Evolutionary conservation across 257 asterid genomes (phyloP).

Genomic region (Rhazya stricta): DNA sequence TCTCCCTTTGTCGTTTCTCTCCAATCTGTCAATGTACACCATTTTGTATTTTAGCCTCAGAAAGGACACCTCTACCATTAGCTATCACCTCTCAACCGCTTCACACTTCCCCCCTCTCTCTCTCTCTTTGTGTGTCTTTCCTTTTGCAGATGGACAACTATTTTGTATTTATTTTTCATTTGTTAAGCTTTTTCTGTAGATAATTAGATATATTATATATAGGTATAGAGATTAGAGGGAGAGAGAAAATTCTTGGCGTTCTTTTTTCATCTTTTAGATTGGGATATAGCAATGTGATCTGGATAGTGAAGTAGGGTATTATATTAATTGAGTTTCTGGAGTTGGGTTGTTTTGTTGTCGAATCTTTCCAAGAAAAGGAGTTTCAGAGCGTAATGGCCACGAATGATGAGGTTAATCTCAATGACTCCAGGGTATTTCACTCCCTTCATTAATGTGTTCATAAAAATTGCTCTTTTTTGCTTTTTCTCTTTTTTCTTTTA

Average conservation of each 20-base stretch:
- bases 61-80: constrained; percentile 11
- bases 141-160: not conserved
- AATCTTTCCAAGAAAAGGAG: not conserved
- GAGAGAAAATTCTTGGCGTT: not conserved
- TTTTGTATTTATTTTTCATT: not conserved
- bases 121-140: too few relatives aligned
- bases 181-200: not conserved
- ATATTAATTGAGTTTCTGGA: constrained; percentile 6
- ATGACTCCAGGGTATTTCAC: constrained; percentile 6
- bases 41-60: constrained; percentile 14
- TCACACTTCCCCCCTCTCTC: not conserved
- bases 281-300: constrained; percentile 11
- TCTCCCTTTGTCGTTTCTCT: constrained; percentile 4
- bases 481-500: not conserved
- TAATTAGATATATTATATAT: not conserved
- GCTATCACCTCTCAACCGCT: not conserved
- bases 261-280: not conserved
- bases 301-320: constrained; percentile 7
- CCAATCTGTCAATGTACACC: constrained; percentile 2
- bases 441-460: too few relatives aligned
- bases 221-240: too few relatives aligned
- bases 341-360: not conserved
- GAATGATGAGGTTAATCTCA: constrained; percentile 6
- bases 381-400: constrained; percentile 6
- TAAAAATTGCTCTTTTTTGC: not conserved